phyloP scores from a whole-genome alignment of 2,329 filamentous ascomycete genomes.

The Trichoderma aggressivum region DNA sequence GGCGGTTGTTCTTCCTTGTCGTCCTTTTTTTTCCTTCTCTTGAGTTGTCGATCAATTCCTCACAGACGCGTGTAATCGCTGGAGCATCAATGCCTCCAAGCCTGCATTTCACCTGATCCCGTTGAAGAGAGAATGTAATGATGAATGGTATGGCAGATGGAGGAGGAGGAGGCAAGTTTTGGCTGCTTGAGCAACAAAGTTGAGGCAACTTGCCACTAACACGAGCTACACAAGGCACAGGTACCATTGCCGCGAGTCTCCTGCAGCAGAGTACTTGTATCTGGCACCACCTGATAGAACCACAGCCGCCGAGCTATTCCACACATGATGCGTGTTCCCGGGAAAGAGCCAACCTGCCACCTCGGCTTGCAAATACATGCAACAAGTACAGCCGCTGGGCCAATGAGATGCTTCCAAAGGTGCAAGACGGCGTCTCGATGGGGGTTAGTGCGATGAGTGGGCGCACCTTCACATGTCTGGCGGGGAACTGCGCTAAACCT shows the following conservation, averaged over 20 bases:
- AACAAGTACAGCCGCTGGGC: neutral
- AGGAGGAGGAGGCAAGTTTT: neutral
- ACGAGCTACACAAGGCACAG: neutral
- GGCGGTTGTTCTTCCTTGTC: conserved; percentile 1
- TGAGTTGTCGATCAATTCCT: neutral
- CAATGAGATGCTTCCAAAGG: neutral
- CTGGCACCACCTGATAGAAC: neutral
- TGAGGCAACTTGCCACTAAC: conserved; percentile 13
- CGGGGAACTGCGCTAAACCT: neutral
- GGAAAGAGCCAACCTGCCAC: conserved; percentile 7
- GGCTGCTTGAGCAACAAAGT: neutral
- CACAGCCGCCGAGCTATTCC: neutral
- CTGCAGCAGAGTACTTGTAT: neutral
- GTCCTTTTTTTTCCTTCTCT: neutral
- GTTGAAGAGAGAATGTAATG: neutral
- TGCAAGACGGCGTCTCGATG: neutral
- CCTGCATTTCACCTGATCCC: neutral
- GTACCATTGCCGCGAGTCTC: neutral
- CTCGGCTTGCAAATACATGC: neutral
- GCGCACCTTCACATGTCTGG: conserved; percentile 14
- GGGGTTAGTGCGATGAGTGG: neutral
- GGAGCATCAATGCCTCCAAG: neutral
- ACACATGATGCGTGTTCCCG: conserved; percentile 8
- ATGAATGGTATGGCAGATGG: neutral
- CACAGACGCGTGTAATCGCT: neutral